Conservation (phyloP, 768 basidiomycete species). For the Cystobasidium tubakii region DNA sequence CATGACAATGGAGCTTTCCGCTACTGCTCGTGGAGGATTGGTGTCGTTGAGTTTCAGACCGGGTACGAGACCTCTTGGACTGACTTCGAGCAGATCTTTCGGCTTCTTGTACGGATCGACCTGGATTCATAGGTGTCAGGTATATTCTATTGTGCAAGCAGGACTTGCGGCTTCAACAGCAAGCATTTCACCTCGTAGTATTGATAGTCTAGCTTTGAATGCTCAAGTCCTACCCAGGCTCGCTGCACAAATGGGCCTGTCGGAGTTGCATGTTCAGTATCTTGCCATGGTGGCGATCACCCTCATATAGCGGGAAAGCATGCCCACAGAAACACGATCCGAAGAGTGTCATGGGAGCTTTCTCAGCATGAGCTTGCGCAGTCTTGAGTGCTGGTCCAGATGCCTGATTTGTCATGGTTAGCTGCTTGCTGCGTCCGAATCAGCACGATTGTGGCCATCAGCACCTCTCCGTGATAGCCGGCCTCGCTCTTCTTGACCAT, state of each 20-base stretch:
- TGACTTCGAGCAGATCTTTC: constrained; percentile 67
- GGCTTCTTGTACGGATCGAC: constrained; percentile 49
- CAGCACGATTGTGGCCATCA: neutral
- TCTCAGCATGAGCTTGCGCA: neutral
- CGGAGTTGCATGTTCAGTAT: neutral
- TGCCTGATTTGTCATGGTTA: neutral
- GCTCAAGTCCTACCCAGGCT: constrained; percentile 71
- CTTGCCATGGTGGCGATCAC: neutral
- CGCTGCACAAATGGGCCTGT: constrained; percentile 64
- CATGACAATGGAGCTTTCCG: constrained; percentile 68
- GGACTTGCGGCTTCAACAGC: constrained; percentile 2
- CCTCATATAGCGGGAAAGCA: neutral
- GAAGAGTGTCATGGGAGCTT: constrained; percentile 31
- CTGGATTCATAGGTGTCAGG: too few species aligned
- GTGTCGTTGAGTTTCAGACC: constrained; percentile 53
- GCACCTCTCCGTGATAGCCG: constrained; percentile 27
- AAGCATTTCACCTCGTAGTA: constrained; percentile 61
- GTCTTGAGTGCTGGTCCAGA: constrained; percentile 31
- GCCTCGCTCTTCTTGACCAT: constrained; percentile 32
- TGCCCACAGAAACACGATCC: constrained; percentile 18
- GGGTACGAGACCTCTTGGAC: constrained; percentile 76
- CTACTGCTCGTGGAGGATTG: constrained; percentile 54
- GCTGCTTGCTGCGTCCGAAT: neutral
- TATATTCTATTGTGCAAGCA: too few species aligned
- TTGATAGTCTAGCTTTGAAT: constrained; percentile 67